Base-by-base conservation (phyloP, 768 basidiomycete genomes). In the Russula olivacea region DNA sequence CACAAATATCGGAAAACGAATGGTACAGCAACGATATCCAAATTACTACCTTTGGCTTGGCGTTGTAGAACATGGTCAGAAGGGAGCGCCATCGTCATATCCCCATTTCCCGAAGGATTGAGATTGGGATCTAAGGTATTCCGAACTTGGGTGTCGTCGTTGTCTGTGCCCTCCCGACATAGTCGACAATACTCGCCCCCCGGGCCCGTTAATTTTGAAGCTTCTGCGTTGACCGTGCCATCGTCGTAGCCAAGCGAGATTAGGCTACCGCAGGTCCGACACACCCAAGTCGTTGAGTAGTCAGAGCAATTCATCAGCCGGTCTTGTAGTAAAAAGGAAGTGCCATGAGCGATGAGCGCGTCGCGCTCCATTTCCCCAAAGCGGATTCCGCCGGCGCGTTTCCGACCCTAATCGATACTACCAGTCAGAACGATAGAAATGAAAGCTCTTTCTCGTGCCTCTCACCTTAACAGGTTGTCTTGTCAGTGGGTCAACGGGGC, bases 341-440 rank as follows among this genome's bases (percentile, higher is more conserved):
- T 97, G 50, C 97, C 97, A 74, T 99, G 97, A 3, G 97, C 97
- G 68, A 99, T 95, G 56, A 99, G 83, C 12, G 97, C 97, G 72
- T 99, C 97, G 58, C 97, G 90, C 75, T 99, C 97, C 97, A 99
- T 99, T 78, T 99, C 97, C 69, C 97, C 97, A 73, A 99, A 98
- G 59, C 97, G 94, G 71, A 99, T 99, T 71, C 97, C 97, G 70
- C 97, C 97, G 49, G 91, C 93, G 59, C 94, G 90, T 83, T 98
- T 98, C 64, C 97, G 90, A 61, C 97, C 97, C 94, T 73, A 49
- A 32, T 67, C 23, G 59, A 58, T 52, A 50, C 54, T 6, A 32
- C 59, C 28, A 23, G 17, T 7, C 28, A 49, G 30, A 25, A 56
- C 11, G 47, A 61, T 48, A 54, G 34, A 59, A 41, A 41, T 43